Base-by-base conservation (phyloP, 345 rosid genomes). In the Brassica cretica region DNA sequence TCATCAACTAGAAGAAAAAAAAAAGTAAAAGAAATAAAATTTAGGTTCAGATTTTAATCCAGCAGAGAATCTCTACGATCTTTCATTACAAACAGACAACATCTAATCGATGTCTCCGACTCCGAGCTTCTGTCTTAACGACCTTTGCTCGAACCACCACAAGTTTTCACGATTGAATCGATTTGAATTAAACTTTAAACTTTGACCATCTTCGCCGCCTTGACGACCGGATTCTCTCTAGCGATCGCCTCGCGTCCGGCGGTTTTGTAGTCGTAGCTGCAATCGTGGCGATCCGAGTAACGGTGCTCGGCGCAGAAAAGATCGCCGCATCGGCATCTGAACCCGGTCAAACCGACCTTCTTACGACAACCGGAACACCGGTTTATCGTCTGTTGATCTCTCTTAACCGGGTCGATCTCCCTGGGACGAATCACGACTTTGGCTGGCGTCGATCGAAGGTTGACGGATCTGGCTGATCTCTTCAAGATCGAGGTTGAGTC, bases 331-430 rank as follows among this genome's bases (percentile, higher is more conserved):
- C 98, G 91, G 81, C 98, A 94, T 55, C 97, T 80, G 75, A 94
- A 94, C 11, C 98, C 98, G 84, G 98, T 95, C 88, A 95, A 84
- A 0, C 99, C 99, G 1, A 95, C 99, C 76, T 85, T 89, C 73
- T 89, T 85, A 74, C 85, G 71, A 75, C 99, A 95, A 8, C 99
- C 96, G 0, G 94, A 89, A 79, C 99, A 95, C 24, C 98, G 87
- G 21, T 93, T 95, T 60, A 95, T 90, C 74, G 83, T 87, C 32
- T 84, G 86, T 81, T 76, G 89, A 71, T 90, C 87, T 82, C 71
- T 51, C 5, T 70, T 80, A 2, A 66, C 78, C 5, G 63, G 69
- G 3, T 77, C 86, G 33, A 2, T 62, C 44, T 71, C 84, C 5
- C 80, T 76, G 29, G 8, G 27, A 46, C 81, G 70, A 33, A 71